Conservation (phyloP, 176 grass and related monocot species). For the Eremochloa ophiuroides region DNA sequence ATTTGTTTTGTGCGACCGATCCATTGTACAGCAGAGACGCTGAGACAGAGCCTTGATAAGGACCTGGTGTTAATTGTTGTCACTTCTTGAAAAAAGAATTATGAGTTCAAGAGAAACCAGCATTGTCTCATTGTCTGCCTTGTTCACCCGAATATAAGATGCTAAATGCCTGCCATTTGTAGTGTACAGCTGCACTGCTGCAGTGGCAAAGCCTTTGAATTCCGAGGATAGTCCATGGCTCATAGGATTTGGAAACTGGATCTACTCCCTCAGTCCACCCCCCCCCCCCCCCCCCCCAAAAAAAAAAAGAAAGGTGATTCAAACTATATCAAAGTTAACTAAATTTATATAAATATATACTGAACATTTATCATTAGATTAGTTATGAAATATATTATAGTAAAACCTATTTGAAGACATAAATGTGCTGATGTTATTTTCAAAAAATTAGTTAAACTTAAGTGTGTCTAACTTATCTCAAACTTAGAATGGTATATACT, state of each 20-base stretch:
- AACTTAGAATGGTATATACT: too few relatives aligned
- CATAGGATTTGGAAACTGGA: neutral
- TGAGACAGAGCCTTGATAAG: neutral
- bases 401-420: too few relatives aligned
- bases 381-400: too few relatives aligned
- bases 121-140: neutral
- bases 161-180: conserved; percentile 24
- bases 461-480: too few relatives aligned
- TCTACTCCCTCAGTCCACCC: too few relatives aligned
- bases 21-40: neutral
- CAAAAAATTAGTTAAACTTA: too few relatives aligned
- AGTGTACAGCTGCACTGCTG: neutral
- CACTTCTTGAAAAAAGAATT: neutral
- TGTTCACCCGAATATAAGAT: neutral
- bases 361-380: too few relatives aligned
- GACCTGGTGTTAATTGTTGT: neutral
- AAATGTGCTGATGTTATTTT: too few relatives aligned
- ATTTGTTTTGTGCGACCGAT: conserved; percentile 8
- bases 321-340: too few relatives aligned
- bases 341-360: too few relatives aligned
- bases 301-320: too few relatives aligned
- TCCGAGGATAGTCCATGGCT: neutral
- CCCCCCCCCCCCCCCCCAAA: too few relatives aligned
- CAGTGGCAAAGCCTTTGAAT: neutral
- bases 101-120: neutral